phyloP scores from a whole-genome alignment of 805 yeast genomes.

The Kuraishia molischiana region DNA sequence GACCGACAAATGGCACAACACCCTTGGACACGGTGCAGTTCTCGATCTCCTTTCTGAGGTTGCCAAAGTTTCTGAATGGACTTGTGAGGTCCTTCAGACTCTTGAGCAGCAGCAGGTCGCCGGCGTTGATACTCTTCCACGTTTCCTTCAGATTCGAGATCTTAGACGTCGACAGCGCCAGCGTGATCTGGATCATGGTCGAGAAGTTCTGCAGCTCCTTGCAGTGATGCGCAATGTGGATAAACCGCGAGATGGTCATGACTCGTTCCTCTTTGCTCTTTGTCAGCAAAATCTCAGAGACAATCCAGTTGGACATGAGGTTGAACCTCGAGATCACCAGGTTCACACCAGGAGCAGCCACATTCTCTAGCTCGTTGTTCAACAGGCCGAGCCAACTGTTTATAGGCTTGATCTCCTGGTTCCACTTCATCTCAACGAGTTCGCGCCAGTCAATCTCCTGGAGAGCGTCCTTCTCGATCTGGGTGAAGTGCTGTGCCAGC shows the following conservation, averaged over 20 bases:
- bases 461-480: conserved; percentile 77
- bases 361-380: conserved; percentile 30
- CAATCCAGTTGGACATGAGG: conserved; percentile 83
- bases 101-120: conserved; percentile 59
- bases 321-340: conserved; percentile 81
- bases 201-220: conserved; percentile 68
- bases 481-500: conserved; percentile 74
- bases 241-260: conserved; percentile 70
- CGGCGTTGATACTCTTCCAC: conserved; percentile 66
- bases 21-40: conserved; percentile 55
- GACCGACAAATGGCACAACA: conserved; percentile 83
- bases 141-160: conserved; percentile 54
- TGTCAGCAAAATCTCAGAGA: conserved; percentile 77
- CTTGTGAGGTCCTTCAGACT: conserved; percentile 63
- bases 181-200: conserved; percentile 76
- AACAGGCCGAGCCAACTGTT: conserved; percentile 80
- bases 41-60: conserved; percentile 54
- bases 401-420: conserved; percentile 52
- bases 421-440: conserved; percentile 68
- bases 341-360: conserved; percentile 51
- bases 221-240: conserved; percentile 77
- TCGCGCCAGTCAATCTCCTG: conserved; percentile 90
- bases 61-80: conserved; percentile 63
- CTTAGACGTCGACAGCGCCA: conserved; percentile 66
- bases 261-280: conserved; percentile 47